phyloP scores from a whole-genome alignment of 2,329 filamentous ascomycete genomes.

The Bipolaris gigantea region DNA sequence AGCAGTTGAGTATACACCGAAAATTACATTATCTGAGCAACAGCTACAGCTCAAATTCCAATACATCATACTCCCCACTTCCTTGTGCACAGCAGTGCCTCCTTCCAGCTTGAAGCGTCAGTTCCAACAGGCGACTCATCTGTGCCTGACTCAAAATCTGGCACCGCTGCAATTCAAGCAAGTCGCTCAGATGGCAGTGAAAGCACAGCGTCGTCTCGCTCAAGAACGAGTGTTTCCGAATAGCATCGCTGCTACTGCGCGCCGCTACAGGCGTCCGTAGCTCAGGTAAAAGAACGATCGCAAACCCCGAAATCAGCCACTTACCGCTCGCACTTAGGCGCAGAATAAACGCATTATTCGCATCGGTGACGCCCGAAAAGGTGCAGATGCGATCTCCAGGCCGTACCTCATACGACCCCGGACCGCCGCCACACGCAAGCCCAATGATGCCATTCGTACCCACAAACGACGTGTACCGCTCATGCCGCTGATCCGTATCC shows the following conservation, averaged over 20 bases:
- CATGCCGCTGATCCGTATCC: constrained; percentile 8
- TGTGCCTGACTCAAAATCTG: constrained; percentile 11
- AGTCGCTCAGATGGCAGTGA: constrained; percentile 19
- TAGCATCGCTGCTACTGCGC: neutral
- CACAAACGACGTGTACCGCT: constrained; percentile 10
- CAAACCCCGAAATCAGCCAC: constrained; percentile 16
- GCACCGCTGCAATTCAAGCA: constrained; percentile 19
- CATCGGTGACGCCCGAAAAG: constrained; percentile 12
- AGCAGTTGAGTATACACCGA: no score
- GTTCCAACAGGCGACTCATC: constrained; percentile 10
- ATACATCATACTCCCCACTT: neutral
- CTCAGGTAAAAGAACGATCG: constrained; percentile 10
- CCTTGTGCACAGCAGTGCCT: constrained; percentile 6
- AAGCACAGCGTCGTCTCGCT: constrained; percentile 10
- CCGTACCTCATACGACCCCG: constrained; percentile 2
- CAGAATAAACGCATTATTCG: constrained; percentile 12
- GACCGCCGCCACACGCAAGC: constrained; percentile 8
- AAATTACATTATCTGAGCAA: neutral
- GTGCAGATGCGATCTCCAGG: constrained; percentile 13
- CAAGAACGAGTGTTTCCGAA: neutral
- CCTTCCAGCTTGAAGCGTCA: constrained; percentile 5
- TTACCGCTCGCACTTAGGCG: neutral
- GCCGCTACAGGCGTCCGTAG: constrained; percentile 3
- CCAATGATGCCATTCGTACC: constrained; percentile 17
- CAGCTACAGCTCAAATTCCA: constrained; percentile 7